Evolutionary conservation across 192 early-diverging fungal species (phyloP).

Genomic region (Mortierella antarctica): DNA sequence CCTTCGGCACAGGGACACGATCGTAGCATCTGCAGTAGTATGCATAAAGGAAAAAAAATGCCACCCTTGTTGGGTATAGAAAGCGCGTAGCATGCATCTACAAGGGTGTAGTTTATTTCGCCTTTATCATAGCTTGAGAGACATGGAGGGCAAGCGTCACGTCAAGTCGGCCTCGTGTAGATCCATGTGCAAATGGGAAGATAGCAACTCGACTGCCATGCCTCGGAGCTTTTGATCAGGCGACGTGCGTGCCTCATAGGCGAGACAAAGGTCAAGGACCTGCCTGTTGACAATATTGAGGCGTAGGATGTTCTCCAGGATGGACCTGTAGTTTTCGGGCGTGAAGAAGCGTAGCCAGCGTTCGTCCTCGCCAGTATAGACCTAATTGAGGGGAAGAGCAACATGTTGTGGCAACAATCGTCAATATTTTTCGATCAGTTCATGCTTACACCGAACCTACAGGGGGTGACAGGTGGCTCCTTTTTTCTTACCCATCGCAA

Average conservation of each 20-base stretch:
- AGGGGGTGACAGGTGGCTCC: neutral
- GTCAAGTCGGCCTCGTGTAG: neutral
- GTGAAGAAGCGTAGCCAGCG: slow-evolving; percentile 22
- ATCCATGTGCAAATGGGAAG: neutral
- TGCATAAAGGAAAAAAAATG: too few species aligned
- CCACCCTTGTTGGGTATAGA: too few species aligned
- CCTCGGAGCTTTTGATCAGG: slow-evolving; percentile 9
- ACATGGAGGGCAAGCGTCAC: too few species aligned
- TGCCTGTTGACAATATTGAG: slow-evolving; percentile 14
- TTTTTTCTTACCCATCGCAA: slow-evolving; percentile 18
- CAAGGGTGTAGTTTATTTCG: too few species aligned
- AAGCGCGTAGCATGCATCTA: too few species aligned
- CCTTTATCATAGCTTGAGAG: too few species aligned
- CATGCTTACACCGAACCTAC: too few species aligned
- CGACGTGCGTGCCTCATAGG: slow-evolving; percentile 5
- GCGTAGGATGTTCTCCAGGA: slow-evolving; percentile 21
- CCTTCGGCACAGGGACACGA: too few species aligned
- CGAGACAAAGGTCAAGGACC: slow-evolving; percentile 14
- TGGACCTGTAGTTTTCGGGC: slow-evolving; percentile 11
- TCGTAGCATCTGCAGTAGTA: too few species aligned
- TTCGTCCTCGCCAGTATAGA: slow-evolving; percentile 19
- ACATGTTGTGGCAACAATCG: neutral
- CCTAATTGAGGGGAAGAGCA: neutral
- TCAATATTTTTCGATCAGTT: neutral
- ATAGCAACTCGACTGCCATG: slow-evolving; percentile 1